Evolutionary conservation across 805 yeast genomes (phyloP), one percentile per base, ranked within the genome.

Genomic region (Wickerhamiella australiensis): DNA sequence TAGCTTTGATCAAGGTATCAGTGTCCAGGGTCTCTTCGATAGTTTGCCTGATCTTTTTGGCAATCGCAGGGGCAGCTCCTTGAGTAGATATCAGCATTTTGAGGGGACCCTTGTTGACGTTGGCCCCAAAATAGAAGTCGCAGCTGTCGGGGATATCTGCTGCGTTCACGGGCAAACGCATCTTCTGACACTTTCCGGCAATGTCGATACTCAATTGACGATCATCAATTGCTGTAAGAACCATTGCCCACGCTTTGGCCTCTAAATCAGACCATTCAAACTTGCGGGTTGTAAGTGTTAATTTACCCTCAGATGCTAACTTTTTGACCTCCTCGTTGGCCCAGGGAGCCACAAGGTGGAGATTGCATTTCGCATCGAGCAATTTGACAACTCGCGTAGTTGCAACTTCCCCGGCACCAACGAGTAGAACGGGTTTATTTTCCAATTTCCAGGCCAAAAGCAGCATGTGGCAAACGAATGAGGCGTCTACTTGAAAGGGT

Each of bases 71-170:
- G 1, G 88, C 80, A 57, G 79, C 76, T 3, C 94, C 94, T 62
- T 83, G 84, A 11, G 94, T 83, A 36, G 85, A 77, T 12, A 85
- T 81, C 88, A 85, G 80, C 35, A 85, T 72, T 60, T 84, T 92
- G 46, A 85, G 66, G 13, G 79, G 76, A 13, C 88, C 92, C 54
- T 75, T 76, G 58, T 83, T 72, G 62, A 76, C 78, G 68, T 81
- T 78, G 21, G 88, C 76, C 1, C 94, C 95, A 63, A 85, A 85
- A 66, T 83, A 85, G 64, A 83, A 85, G 63, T 85, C 95, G 67
- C 95, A 85, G 52, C 77, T 67, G n/a, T 75, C 74, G 2, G 94
- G 94, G 53, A 82, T 82, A 62, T 85, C 95, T 1, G 94, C 94
- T 36, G 84, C 80, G 59, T 85, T 85, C 21, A 82, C 85, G 22